Percentiles rank a stretch among this genome's conserved stretches.
phyloP scores from a whole-genome alignment of 441 rosid species.

The Adansonia grandidieri region DNA sequence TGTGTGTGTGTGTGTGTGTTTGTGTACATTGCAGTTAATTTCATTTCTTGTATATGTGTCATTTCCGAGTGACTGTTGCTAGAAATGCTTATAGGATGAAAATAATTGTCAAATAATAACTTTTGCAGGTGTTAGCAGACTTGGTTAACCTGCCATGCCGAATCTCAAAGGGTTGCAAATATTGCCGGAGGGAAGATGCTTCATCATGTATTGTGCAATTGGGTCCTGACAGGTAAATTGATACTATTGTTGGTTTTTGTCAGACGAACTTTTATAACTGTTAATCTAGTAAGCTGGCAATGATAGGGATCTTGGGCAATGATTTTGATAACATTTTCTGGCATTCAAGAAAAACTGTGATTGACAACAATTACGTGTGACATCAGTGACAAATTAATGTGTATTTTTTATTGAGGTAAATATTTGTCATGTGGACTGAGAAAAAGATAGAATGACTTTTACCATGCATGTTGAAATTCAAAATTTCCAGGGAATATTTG shows the following conservation, averaged over 20 bases:
- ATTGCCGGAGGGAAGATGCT: conserved; percentile 47
- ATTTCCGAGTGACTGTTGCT: neutral
- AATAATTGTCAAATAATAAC: conserved; percentile 13
- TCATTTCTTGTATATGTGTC: neutral
- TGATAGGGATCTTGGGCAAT: neutral
- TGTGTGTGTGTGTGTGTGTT: neutral
- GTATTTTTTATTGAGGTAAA: neutral
- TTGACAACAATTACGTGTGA: neutral
- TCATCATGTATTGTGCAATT: conserved; percentile 52
- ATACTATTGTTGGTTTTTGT: neutral
- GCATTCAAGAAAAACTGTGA: neutral
- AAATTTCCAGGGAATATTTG: conserved; percentile 49
- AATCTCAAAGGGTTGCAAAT: conserved; percentile 52
- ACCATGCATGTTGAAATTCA: neutral
- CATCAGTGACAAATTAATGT: neutral
- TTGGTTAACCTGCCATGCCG: conserved; percentile 48
- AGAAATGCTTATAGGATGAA: neutral
- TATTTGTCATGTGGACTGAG: neutral
- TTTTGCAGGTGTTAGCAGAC: conserved; percentile 49
- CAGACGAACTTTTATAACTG: neutral
- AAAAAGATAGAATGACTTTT: neutral
- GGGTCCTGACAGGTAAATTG: conserved; percentile 42
- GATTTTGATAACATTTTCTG: neutral
- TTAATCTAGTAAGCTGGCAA: conserved; percentile 9
- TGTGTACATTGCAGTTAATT: neutral